Base-by-base conservation (phyloP, 306 rosid genomes). In the Medicago arabica region DNA sequence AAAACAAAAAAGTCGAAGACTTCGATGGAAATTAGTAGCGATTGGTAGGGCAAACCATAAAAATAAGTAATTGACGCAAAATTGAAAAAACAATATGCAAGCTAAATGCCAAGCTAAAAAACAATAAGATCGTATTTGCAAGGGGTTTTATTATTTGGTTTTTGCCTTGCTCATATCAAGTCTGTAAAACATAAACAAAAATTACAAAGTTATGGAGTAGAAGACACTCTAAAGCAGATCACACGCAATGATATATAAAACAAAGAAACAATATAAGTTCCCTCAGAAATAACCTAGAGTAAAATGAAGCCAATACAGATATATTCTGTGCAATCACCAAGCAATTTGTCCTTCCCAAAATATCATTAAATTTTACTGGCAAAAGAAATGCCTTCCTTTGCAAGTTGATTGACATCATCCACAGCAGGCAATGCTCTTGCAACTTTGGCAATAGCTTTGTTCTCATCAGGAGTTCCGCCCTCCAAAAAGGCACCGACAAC, bases 381-480 rank as follows among this genome's bases (percentile, higher is more conserved):
- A 62, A 92, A 95, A 77, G 89, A 66, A 64, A 95, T 89, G 44
- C 99, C 99, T 69, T 92, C 97, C 67, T 79, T 84, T 7, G 88
- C 84, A 68, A 95, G 97, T 82, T 76, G 85, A 78, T 88, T 91
- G 51, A 82, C 68, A 82, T 82, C 77, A 80, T 68, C 72, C 7
- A 82, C 92, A 7, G 90, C 80, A 63, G 99, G 99, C 72, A 86
- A 86, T 92, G 62, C 85, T 87, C 57, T 88, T 10, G 98, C 98
- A 76, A 90, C 92, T 44, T 90, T 92, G 67, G 99, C 99, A 61
- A 95, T 92, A 71, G 93, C 97, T 83, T 84, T 69, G 91, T 95
- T 88, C 76, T 95, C 99, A 31, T 95, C 99, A 0, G 97, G 87
- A 55, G 80, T 86, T 51, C 99, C 97, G 55, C 91, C 40, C 83